Conservation (phyloP, 1,284 basidiomycete species). For the Coriolopsis trogii region DNA sequence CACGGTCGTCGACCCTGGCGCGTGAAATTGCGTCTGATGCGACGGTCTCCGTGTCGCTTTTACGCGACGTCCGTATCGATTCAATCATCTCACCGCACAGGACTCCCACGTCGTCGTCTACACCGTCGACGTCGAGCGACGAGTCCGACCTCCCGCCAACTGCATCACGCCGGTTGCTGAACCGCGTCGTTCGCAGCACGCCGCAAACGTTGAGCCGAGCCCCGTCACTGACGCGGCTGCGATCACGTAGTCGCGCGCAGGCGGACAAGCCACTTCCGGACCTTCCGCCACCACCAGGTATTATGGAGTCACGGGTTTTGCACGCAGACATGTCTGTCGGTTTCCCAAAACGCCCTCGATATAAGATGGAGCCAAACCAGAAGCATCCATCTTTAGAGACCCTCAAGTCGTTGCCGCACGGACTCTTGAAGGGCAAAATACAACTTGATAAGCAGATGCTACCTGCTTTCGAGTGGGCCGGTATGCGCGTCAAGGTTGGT, state of each 20-base stretch:
- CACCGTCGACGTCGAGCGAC: constrained; percentile 53
- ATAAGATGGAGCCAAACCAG: constrained; percentile 35
- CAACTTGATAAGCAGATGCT: constrained; percentile 57
- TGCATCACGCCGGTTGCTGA: constrained; percentile 42
- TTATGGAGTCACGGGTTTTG: constrained; percentile 52
- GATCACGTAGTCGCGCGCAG: constrained; percentile 1
- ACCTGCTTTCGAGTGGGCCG: constrained; percentile 66
- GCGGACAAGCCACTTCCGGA: constrained; percentile 49
- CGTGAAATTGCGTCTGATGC: constrained; percentile 70
- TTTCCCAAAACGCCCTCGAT: constrained; percentile 68
- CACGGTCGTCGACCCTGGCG: constrained; percentile 52
- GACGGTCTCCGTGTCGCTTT: constrained; percentile 62
- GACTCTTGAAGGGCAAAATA: constrained; percentile 62
- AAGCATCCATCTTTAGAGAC: constrained; percentile 51
- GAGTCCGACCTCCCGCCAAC: constrained; percentile 45
- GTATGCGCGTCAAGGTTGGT: constrained; percentile 66
- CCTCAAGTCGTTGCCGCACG: constrained; percentile 58
- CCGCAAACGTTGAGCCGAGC: neutral
- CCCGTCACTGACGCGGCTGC: neutral
- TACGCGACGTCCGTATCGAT: constrained; percentile 57
- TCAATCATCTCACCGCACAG: constrained; percentile 27
- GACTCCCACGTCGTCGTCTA: constrained; percentile 37
- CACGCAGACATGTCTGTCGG: constrained; percentile 60
- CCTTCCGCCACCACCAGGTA: constrained; percentile 42
- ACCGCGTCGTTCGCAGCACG: constrained; percentile 40